Evolutionary conservation across 768 basidiomycete species (phyloP), one percentile per base, ranked within the genome.

Genomic region (Russula griseocarnosa): DNA sequence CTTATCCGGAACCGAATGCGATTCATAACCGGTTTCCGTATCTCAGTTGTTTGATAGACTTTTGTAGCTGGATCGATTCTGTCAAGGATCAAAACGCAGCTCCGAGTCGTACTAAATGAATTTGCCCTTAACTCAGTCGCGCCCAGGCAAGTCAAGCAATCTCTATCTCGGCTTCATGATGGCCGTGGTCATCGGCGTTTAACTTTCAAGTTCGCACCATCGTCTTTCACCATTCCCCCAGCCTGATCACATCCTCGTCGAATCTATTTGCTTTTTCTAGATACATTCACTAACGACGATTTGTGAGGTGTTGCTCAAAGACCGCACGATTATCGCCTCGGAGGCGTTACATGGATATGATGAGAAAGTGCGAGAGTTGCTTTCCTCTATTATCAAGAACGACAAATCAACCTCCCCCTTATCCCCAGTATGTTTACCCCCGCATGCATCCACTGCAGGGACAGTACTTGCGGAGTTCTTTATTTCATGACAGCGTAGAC

Each of bases 321-420:
- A 94, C 76, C 84, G 80, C 67, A 83, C 81, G 46, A 83, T 90
- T 54, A 81, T 94, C 62, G 82, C 88, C 11, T 82, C 87, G 3
- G 92, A 93, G 71, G 88, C 92, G 20, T 80, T 94, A 81, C 82
- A 85, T 70, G 92, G 94, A 73, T 94, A 94, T 70, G 88, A 94
- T 66, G 78, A 85, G 72, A 84, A 83, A 75, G 92, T 91, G 67
- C 44, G 85, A 22, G n/a, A 13, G 9, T 44, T 34, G 16, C 24
- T 14, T 61, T 16, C 7, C 14, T 26, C 8, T 9, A 24, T 13
- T 36, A n/a, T n/a, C 49, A 63, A 26, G 69, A 40, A 18, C 53
- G 13, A 32, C 42, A n/a, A n/a, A 34, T 42, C 3, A 26, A 56
- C n/a, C 36, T 34, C 40, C 16, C 30, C 60, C 10, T 51, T 30